phyloP scores from a whole-genome alignment of 2,329 filamentous ascomycete genomes.

The Amphichorda felina region DNA sequence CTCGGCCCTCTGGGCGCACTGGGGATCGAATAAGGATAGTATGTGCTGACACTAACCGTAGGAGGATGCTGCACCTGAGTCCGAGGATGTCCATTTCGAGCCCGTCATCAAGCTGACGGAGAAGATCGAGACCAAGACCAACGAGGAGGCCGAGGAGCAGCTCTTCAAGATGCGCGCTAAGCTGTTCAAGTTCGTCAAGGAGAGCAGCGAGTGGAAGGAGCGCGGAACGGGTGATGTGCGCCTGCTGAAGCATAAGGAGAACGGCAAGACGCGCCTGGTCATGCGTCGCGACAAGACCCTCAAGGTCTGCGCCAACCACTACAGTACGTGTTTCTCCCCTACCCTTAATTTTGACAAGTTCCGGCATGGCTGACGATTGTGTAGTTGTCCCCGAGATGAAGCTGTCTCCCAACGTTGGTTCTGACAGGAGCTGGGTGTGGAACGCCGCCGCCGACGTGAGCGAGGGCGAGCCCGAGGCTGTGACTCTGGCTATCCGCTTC shows the following conservation, averaged over 20 bases:
- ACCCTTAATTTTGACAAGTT: slow-evolving; percentile 24
- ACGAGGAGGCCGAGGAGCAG: slow-evolving; percentile 96
- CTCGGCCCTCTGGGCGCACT: slow-evolving; percentile 1
- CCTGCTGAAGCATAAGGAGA: slow-evolving; percentile 97
- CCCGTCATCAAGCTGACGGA: slow-evolving; percentile 93
- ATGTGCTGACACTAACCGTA: slow-evolving; percentile 1
- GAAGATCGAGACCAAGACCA: slow-evolving; percentile 94
- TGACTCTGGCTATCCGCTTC: slow-evolving; percentile 93
- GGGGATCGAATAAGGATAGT: no score
- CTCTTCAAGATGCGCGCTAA: slow-evolving; percentile 99
- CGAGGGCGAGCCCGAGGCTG: slow-evolving; percentile 92
- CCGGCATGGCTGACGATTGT: slow-evolving; percentile 23
- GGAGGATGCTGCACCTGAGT: slow-evolving; percentile 70
- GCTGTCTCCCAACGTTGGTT: slow-evolving; percentile 93
- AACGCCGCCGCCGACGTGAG: slow-evolving; percentile 95
- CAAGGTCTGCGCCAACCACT: slow-evolving; percentile 99
- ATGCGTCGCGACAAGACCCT: slow-evolving; percentile 99
- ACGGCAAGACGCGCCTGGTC: slow-evolving; percentile 91
- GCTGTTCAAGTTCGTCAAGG: slow-evolving; percentile 95
- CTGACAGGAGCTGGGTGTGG: slow-evolving; percentile 98
- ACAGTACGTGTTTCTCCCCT: slow-evolving; percentile 31
- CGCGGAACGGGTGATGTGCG: slow-evolving; percentile 93
- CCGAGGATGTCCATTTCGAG: slow-evolving; percentile 92
- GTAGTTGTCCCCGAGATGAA: slow-evolving; percentile 93
- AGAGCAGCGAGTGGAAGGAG: slow-evolving; percentile 96